phyloP scores from a whole-genome alignment of 345 rosid genomes.

The Camelina sativa region DNA sequence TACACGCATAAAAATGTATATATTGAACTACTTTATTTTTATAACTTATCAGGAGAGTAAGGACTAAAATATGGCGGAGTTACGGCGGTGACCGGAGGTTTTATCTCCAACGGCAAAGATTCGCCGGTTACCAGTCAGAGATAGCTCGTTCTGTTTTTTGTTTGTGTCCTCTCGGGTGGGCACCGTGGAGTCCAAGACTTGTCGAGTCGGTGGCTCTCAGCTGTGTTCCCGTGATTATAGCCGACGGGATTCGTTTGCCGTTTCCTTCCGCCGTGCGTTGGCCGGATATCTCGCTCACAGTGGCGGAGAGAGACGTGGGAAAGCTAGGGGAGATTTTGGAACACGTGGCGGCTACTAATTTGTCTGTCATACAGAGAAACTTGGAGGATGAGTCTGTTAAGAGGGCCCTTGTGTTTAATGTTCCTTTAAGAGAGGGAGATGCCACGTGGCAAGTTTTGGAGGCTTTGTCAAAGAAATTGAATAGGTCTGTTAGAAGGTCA shows the following conservation, averaged over 20 bases:
- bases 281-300: constrained; percentile 80
- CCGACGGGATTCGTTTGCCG: constrained; percentile 89
- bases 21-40: neutral
- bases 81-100: constrained; percentile 74
- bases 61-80: constrained; percentile 83
- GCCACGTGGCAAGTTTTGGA: constrained; percentile 88
- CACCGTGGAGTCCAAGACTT: constrained; percentile 97
- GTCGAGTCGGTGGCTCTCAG: constrained; percentile 86
- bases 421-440: constrained; percentile 62
- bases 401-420: constrained; percentile 69
- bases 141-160: constrained; percentile 84
- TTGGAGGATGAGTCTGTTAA: constrained; percentile 56
- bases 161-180: constrained; percentile 95
- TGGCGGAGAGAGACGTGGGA: constrained; percentile 80
- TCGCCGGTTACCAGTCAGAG: constrained; percentile 84
- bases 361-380: constrained; percentile 69
- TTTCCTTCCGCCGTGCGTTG: constrained; percentile 67
- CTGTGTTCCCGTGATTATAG: constrained; percentile 87
- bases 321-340: constrained; percentile 63
- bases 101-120: constrained; percentile 69
- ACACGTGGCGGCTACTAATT: constrained; percentile 79
- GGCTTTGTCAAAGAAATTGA: constrained; percentile 55
- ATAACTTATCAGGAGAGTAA: constrained; percentile 56
- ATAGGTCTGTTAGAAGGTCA: constrained; percentile 55
- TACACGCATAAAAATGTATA: neutral